These are phyloP conservation scores for Orbilia oligospora DNA, from an alignment of 2,329 filamentous ascomycete genomes.

Conservation along the genomic window DNA sequence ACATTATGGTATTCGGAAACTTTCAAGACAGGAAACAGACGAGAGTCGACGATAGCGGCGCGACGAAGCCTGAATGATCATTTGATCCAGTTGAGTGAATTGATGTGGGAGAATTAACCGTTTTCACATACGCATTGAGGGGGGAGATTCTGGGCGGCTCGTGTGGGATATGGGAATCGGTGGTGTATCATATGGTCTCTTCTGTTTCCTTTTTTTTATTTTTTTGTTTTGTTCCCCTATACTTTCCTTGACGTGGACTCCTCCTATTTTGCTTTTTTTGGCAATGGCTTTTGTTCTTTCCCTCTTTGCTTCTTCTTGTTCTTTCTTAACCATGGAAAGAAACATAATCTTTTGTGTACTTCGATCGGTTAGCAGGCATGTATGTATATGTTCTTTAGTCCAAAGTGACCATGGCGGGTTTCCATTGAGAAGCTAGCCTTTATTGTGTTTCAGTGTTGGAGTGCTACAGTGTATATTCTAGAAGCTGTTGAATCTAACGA, in stretches of 20 bases:
- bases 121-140: neutral
- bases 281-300: neutral
- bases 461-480: neutral
- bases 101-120: slow-evolving; percentile 76
- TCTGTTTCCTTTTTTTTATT: neutral
- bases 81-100: slow-evolving; percentile 78
- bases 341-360: slow-evolving; percentile 4
- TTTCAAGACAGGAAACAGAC: slow-evolving; percentile 73
- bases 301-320: neutral
- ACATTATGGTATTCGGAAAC: slow-evolving; percentile 79
- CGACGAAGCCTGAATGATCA: slow-evolving; percentile 80
- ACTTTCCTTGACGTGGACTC: neutral
- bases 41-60: slow-evolving; percentile 77
- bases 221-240: slow-evolving; percentile 3
- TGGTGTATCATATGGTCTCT: slow-evolving; percentile 23
- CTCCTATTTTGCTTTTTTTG: neutral
- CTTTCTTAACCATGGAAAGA: neutral
- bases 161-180: slow-evolving; percentile 7
- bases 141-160: neutral
- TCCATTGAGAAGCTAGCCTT: neutral
- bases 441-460: neutral
- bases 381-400: slow-evolving; percentile 7
- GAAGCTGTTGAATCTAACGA: neutral
- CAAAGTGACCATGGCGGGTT: neutral
- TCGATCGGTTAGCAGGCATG: slow-evolving; percentile 48